A percentile compares a stretch with the other conserved stretches of the same genome.
Conservation (phyloP, 2,329 filamentous ascomycete genomes). For the Clarireedia hainanense region DNA sequence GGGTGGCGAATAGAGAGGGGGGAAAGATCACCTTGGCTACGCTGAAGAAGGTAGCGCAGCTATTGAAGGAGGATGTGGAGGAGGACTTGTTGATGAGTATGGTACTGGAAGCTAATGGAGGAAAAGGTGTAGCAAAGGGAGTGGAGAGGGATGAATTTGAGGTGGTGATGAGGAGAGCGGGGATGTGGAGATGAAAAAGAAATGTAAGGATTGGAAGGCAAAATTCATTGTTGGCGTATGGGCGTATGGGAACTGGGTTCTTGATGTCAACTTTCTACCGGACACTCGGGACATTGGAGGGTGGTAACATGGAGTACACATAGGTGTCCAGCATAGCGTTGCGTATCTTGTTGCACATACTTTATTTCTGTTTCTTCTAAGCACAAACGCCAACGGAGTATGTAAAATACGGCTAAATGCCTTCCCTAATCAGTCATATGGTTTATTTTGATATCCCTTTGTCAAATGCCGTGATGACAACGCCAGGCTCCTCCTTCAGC, state of each 20-base stretch:
- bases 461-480: background rate
- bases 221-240: background rate
- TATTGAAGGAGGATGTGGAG: constrained; percentile 75
- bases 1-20: constrained; percentile 37
- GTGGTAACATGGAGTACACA: background rate
- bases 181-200: constrained; percentile 22
- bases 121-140: constrained; percentile 59
- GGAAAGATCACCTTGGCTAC: constrained; percentile 73
- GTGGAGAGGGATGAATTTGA: constrained; percentile 61
- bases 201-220: background rate
- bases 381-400: constrained; percentile 12
- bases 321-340: background rate
- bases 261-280: background rate
- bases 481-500: background rate
- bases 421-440: no score
- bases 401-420: constrained; percentile 8
- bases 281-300: background rate
- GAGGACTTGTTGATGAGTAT: constrained; percentile 86
- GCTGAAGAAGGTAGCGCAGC: constrained; percentile 68
- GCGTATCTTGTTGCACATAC: constrained; percentile 1
- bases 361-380: constrained; percentile 4
- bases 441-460: background rate
- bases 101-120: constrained; percentile 89
- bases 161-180: constrained; percentile 26
- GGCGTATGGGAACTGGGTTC: background rate